Evolutionary conservation across 2,329 filamentous ascomycete species (phyloP).

Genomic region (Huntiella moniliformis): DNA sequence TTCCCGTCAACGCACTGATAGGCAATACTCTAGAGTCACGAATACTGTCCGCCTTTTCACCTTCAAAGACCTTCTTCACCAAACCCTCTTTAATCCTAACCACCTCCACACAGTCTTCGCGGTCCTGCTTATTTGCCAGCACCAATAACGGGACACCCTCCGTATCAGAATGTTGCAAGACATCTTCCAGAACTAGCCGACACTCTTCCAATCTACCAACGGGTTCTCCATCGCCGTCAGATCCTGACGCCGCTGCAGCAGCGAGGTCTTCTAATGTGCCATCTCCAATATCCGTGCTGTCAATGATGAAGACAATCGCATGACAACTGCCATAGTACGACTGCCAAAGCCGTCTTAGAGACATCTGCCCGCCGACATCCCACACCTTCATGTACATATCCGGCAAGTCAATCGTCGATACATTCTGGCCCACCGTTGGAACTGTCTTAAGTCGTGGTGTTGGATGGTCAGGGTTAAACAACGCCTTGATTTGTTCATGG

Average conservation of each 20-base stretch:
- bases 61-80: constrained; percentile 88
- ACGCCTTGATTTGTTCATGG: constrained; percentile 84
- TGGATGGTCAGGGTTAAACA: constrained; percentile 48
- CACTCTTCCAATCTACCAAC: constrained; percentile 67
- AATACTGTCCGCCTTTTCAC: constrained; percentile 69
- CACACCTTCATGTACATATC: constrained; percentile 98
- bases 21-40: constrained; percentile 82
- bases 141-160: constrained; percentile 84
- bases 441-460: constrained; percentile 67
- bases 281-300: constrained; percentile 83
- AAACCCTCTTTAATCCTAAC: constrained; percentile 93
- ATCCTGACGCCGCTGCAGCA: constrained; percentile 6
- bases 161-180: constrained; percentile 70
- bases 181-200: constrained; percentile 70
- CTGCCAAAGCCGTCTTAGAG: constrained; percentile 79
- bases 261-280: constrained; percentile 37
- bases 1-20: constrained; percentile 72
- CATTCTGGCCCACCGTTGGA: constrained; percentile 92
- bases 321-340: constrained; percentile 88
- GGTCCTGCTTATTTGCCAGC: constrained; percentile 91
- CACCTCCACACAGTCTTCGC: constrained; percentile 94
- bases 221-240: constrained; percentile 21
- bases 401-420: constrained; percentile 72
- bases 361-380: constrained; percentile 91
- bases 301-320: constrained; percentile 94